Evolutionary conservation across 768 basidiomycete species (phyloP).

Genomic region (Boletales sp.): DNA sequence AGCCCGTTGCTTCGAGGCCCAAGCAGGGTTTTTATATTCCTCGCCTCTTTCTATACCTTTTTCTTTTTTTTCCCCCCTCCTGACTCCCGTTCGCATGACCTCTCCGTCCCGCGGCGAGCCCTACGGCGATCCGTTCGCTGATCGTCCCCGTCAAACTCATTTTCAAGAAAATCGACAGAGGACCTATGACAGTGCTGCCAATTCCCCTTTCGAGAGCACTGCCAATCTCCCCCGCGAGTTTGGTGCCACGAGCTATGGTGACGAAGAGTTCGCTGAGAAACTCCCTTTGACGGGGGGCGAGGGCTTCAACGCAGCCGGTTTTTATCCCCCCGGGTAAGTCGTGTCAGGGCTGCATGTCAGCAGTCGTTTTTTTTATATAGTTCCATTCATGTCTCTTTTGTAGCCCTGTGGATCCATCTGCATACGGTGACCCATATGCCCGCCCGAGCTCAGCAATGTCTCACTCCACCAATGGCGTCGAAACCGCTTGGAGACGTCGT

Average conservation of each 20-base stretch:
- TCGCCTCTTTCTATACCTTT: not conserved
- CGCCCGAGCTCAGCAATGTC: conserved; percentile 53
- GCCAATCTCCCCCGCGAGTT: conserved; percentile 53
- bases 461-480: conserved; percentile 51
- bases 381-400: conserved; percentile 10
- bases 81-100: conserved; percentile 19
- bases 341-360: not conserved
- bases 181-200: conserved; percentile 37
- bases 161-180: conserved; percentile 53
- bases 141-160: conserved; percentile 58
- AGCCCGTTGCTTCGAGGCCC: conserved; percentile 13
- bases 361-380: too few species aligned
- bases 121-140: conserved; percentile 69
- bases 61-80: not conserved
- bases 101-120: conserved; percentile 30
- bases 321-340: conserved; percentile 73
- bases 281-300: conserved; percentile 65
- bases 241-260: conserved; percentile 43
- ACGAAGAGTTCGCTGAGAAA: conserved; percentile 76
- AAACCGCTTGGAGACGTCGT: conserved; percentile 66
- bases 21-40: conserved; percentile 5
- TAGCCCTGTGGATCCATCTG: conserved; percentile 52
- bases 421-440: conserved; percentile 65
- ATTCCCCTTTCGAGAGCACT: conserved; percentile 56
- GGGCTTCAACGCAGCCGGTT: conserved; percentile 50